Evolutionary conservation across 805 yeast species (phyloP).

Genomic region (Priceomyces carsonii): DNA sequence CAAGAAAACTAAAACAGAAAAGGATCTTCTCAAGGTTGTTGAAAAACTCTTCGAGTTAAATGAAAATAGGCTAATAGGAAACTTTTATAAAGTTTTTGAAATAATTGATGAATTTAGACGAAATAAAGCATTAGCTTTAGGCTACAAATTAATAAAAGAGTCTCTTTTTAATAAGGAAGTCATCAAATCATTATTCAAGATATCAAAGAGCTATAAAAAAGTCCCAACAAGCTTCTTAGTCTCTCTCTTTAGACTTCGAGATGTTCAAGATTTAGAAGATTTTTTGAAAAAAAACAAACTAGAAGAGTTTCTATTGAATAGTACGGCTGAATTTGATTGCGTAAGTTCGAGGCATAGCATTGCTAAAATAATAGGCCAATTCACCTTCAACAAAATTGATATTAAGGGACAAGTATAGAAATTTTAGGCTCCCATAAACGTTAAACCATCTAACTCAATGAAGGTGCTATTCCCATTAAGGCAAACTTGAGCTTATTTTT

Average conservation of each 20-base stretch:
- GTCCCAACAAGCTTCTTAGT: constrained; percentile 38
- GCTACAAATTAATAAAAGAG: constrained; percentile 24
- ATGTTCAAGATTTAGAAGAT: constrained; percentile 25
- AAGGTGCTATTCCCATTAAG: constrained; percentile 74
- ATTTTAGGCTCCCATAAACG: not conserved
- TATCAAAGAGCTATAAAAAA: constrained; percentile 58
- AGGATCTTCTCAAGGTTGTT: constrained; percentile 16
- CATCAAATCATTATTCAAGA: constrained; percentile 52
- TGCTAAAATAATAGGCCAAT: constrained; percentile 31
- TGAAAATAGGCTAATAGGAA: constrained; percentile 13
- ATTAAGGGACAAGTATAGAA: constrained; percentile 81
- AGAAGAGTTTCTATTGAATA: constrained; percentile 19
- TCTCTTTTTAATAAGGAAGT: constrained; percentile 61
- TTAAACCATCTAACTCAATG: constrained; percentile 35
- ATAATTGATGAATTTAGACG: constrained; percentile 12
- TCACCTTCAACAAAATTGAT: constrained; percentile 62
- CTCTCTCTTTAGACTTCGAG: constrained; percentile 41
- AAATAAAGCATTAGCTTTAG: constrained; percentile 16
- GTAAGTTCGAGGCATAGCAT: constrained; percentile 34
- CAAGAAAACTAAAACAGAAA: constrained; percentile 6
- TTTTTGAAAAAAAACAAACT: constrained; percentile 48
- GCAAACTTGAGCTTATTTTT: constrained; percentile 66
- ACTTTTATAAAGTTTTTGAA: constrained; percentile 54
- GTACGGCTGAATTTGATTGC: constrained; percentile 30
- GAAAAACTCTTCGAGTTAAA: constrained; percentile 18